Percentiles rank a stretch among this genome's conserved stretches.
phyloP scores from a whole-genome alignment of 345 rosid species.

The Rhodomyrtus tomentosa region DNA sequence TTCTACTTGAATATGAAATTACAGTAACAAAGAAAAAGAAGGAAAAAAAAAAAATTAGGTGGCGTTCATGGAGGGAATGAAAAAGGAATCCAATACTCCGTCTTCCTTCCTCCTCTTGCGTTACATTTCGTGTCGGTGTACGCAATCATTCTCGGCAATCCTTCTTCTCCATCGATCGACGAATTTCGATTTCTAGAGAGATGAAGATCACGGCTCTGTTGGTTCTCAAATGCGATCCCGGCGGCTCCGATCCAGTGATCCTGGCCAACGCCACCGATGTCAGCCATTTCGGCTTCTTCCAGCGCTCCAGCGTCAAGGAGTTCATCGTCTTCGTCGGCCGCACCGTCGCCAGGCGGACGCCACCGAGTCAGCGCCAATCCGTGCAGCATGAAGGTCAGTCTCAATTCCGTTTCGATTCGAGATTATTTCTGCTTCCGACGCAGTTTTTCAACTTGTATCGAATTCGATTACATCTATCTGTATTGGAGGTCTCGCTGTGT shows the following conservation, averaged over 20 bases:
- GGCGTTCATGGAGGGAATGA: not conserved
- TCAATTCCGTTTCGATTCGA: not conserved
- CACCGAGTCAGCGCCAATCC: slow-evolving; percentile 76
- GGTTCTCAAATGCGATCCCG: slow-evolving; percentile 56
- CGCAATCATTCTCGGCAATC: not conserved
- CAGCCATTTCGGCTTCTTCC: slow-evolving; percentile 84
- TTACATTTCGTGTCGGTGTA: not conserved
- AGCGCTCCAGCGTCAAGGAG: slow-evolving; percentile 70
- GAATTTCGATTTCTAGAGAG: not conserved
- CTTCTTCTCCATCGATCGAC: not conserved
- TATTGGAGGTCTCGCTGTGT: not conserved
- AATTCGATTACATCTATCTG: too few relatives aligned
- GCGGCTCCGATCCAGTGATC: slow-evolving; percentile 50
- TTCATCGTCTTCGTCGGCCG: slow-evolving; percentile 79
- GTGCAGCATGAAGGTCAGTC: slow-evolving; percentile 78
- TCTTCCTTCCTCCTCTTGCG: not conserved
- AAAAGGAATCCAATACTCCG: not conserved
- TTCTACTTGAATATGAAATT: too few relatives aligned
- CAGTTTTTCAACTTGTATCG: not conserved
- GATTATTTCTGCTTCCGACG: not conserved
- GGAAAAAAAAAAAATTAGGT: not conserved
- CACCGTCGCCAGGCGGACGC: slow-evolving; percentile 84
- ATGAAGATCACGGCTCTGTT: slow-evolving; percentile 93
- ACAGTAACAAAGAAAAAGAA: not conserved
- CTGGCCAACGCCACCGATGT: slow-evolving; percentile 66